Evolutionary conservation across 2,329 filamentous ascomycete genomes (phyloP).

Genomic region (Aureobasidium lini): DNA sequence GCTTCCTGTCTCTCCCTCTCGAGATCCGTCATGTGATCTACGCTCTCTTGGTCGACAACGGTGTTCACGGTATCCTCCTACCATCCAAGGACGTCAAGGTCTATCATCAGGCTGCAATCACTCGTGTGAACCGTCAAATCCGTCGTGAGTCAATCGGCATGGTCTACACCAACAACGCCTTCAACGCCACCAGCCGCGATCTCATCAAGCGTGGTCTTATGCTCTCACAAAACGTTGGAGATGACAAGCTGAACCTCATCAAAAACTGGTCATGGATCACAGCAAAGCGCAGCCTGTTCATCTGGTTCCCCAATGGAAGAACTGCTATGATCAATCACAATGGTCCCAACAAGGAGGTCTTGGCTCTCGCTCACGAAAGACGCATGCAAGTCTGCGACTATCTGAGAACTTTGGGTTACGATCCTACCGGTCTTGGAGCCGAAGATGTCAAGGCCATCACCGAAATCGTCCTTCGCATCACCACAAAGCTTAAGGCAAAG

Average conservation of each 20-base stretch:
- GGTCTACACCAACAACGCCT: not conserved
- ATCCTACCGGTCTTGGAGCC: not conserved
- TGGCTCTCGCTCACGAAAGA: not conserved
- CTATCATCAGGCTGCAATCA: conserved; percentile 3
- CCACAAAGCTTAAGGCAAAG: not conserved
- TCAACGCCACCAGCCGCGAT: not conserved
- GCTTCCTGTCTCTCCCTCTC: not conserved
- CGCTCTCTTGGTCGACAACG: not conserved
- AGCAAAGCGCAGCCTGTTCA: not conserved
- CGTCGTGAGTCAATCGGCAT: not conserved
- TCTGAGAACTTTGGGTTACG: not conserved
- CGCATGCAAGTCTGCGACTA: not conserved
- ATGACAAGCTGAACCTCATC: not conserved
- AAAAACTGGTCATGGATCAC: not conserved
- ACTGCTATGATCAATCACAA: not conserved
- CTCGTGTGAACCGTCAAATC: not conserved
- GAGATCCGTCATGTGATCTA: not conserved
- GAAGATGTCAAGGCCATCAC: not conserved
- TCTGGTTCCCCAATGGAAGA: not conserved
- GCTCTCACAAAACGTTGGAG: not conserved
- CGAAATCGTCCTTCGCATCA: conserved; percentile 1
- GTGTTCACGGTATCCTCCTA: not conserved
- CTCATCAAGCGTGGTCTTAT: not conserved
- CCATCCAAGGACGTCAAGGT: not conserved
- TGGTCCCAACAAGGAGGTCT: not conserved